Conservation (phyloP, 1,139 yeast species). For the Scheffersomyces quercinus region DNA sequence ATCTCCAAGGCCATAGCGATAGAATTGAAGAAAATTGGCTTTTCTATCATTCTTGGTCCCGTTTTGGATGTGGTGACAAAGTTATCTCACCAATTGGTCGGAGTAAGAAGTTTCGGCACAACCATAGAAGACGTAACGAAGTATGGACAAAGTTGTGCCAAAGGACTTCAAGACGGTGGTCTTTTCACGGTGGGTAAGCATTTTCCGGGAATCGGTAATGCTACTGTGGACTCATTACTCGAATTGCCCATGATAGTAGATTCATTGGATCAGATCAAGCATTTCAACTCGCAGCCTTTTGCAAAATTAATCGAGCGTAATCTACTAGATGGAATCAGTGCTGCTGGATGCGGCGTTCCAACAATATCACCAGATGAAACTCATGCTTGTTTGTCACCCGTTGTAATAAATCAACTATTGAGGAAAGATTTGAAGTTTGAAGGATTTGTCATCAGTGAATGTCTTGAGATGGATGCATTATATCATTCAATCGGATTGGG, state of each 20-base stretch:
- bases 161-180: conserved; percentile 59
- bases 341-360: conserved; percentile 73
- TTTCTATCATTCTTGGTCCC: conserved; percentile 62
- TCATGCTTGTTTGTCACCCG: conserved; percentile 64
- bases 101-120: conserved; percentile 64
- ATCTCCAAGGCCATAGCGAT: conserved; percentile 57
- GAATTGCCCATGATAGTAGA: conserved; percentile 65
- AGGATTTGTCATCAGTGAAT: conserved; percentile 65
- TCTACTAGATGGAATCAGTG: conserved; percentile 57
- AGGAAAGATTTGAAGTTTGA: conserved; percentile 55
- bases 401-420: conserved; percentile 53
- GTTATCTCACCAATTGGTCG: conserved; percentile 57
- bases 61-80: conserved; percentile 64
- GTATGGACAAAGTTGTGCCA: conserved; percentile 56
- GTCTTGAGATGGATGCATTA: conserved; percentile 65
- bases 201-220: conserved; percentile 69
- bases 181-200: conserved; percentile 61
- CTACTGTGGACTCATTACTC: conserved; percentile 56
- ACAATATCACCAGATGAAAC: conserved; percentile 61
- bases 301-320: conserved; percentile 48
- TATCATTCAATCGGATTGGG: conserved; percentile 65
- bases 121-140: conserved; percentile 58
- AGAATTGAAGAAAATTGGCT: conserved; percentile 56
- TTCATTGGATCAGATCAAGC: conserved; percentile 53
- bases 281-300: conserved; percentile 55